phyloP scores from a whole-genome alignment of 441 rosid species.

The Francoa sonchifolia region DNA sequence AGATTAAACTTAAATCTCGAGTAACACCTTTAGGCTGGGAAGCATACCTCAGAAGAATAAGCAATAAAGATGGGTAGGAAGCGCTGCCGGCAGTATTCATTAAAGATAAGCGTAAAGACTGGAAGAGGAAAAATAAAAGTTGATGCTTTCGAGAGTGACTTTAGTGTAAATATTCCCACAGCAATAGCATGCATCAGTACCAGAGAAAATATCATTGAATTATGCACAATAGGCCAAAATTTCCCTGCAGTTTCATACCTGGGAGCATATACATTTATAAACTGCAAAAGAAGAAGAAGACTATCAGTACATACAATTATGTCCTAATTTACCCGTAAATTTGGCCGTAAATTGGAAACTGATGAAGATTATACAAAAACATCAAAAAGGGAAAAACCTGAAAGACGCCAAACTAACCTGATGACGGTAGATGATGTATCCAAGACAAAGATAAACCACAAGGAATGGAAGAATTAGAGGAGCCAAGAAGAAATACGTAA shows the following conservation, averaged over 20 bases:
- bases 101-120: constrained; percentile 69
- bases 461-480: constrained; percentile 92
- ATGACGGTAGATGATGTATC: constrained; percentile 68
- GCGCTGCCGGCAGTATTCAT: constrained; percentile 91
- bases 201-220: constrained; percentile 79
- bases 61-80: constrained; percentile 70
- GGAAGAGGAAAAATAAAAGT: constrained; percentile 69
- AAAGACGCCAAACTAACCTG: constrained; percentile 40
- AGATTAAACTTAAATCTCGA: background rate
- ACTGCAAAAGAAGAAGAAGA: constrained; percentile 34
- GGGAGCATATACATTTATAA: constrained; percentile 68
- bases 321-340: constrained; percentile 6
- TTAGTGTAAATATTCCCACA: constrained; percentile 61
- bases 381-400: background rate
- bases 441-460: constrained; percentile 66
- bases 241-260: constrained; percentile 82
- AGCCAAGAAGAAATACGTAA: constrained; percentile 86
- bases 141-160: constrained; percentile 68
- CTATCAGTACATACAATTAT: constrained; percentile 1
- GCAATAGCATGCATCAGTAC: constrained; percentile 91
- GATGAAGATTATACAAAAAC: background rate
- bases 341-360: constrained; percentile 7
- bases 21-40: background rate
- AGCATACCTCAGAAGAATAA: constrained; percentile 74
- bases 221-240: constrained; percentile 92